phyloP scores from a whole-genome alignment of 768 basidiomycete species.

The Tylopilus balloui region DNA sequence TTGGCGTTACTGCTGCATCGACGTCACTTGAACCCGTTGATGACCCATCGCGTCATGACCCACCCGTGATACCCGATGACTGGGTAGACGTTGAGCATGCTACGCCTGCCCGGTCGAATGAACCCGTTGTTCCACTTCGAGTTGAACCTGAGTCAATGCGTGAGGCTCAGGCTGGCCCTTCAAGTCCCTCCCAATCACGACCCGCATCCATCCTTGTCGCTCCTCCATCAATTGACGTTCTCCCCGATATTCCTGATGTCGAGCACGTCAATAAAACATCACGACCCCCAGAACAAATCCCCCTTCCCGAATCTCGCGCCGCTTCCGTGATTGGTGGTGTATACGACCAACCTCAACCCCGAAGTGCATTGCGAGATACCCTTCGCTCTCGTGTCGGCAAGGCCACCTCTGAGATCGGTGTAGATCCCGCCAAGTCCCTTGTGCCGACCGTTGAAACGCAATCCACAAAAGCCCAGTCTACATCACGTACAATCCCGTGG shows the following conservation, averaged over 20 bases:
- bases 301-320: conserved; percentile 29
- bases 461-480: neutral
- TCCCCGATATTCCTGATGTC: conserved; percentile 19
- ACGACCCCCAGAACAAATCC: conserved; percentile 18
- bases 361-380: conserved; percentile 10
- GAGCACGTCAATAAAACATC: conserved; percentile 4
- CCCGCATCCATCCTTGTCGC: conserved; percentile 12
- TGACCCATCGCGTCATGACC: conserved; percentile 17
- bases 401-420: conserved; percentile 24
- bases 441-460: conserved; percentile 2
- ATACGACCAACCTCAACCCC: conserved; percentile 21
- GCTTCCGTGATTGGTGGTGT: conserved; percentile 28
- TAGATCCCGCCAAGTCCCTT: conserved; percentile 8
- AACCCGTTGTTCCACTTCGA: conserved; percentile 4
- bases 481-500: conserved; percentile 4
- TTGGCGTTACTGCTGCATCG: neutral
- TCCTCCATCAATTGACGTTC: conserved; percentile 9
- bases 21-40: conserved; percentile 3
- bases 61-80: conserved; percentile 25
- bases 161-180: neutral
- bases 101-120: conserved; percentile 2
- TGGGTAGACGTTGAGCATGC: conserved; percentile 26
- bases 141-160: conserved; percentile 5
- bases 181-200: conserved; percentile 6
- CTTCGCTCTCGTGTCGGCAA: conserved; percentile 15